Base-by-base conservation (phyloP, 2,329 filamentous ascomycete genomes). In the Apiospora hydei region DNA sequence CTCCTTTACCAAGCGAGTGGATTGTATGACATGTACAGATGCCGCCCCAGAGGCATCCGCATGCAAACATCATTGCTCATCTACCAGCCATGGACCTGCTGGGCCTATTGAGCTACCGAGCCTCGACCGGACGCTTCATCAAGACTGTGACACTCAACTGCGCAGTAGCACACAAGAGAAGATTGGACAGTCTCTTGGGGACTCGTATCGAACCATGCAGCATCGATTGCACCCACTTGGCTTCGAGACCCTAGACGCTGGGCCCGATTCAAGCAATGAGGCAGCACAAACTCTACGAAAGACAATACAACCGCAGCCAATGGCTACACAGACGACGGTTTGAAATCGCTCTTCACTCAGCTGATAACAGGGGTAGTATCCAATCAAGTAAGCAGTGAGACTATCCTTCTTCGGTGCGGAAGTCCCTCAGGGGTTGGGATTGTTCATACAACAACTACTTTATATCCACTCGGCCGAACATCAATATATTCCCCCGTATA, bases 1-100 rank as follows among this genome's bases (percentile, higher is more conserved):
- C 67, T 38, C 34, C 43, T 49, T 49, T 47, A 38, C 26, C 47
- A 34, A 69, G 44, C 67, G 47, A 69, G 44, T 49, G 14, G 21
- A 14, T n/a, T 5, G 57, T 64, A 64, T 64, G 57, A 64, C 57
- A 64, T 4, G 11, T 21, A 64, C 6, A 11, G 11, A n/a, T 21
- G 30, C 4, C 10, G 18, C n/a, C 34, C 30, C 16, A 41, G 10
- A 4, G 11, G 34, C 57, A 64, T 64, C 13, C 6, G 8, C 41
- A 64, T 21, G 21, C 57, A 64, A 64, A 64, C 57, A 64, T 3
- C 21, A n/a, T 7, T 34, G n/a, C 18, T 64, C 30, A 14, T 10
- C 30, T 41, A n/a, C 34, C 18, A 8, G 18, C 13, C 7, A 41
- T 64, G 21, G n/a, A 64, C 34, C 3, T n/a, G 34, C 34, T 64